Percentiles rank a stretch among this genome's conserved stretches.
Conservation (phyloP, 2,329 filamentous ascomycete species). For the Thelonectria discophora region DNA sequence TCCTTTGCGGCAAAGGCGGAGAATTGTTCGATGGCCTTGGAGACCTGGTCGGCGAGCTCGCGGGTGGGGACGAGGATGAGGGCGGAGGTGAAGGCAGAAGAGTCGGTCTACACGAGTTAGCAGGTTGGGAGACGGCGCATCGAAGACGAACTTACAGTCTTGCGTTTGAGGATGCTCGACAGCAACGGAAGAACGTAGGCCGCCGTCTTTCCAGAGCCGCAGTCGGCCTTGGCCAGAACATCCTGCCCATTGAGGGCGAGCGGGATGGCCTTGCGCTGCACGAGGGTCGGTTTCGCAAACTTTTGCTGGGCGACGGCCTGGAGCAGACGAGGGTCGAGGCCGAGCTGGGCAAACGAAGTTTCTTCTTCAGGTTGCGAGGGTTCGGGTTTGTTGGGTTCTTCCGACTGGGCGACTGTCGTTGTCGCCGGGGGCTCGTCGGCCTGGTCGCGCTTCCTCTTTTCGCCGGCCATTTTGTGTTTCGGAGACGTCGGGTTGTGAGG, state of each 20-base stretch:
- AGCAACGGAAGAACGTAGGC: conserved; percentile 93
- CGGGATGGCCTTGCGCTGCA: conserved; percentile 89
- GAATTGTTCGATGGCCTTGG: conserved; percentile 79
- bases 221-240: conserved; percentile 91
- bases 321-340: conserved; percentile 84
- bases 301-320: conserved; percentile 86
- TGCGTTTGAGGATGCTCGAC: conserved; percentile 82
- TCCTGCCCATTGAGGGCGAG: conserved; percentile 87
- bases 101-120: conserved; percentile 53
- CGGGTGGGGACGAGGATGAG: conserved; percentile 93
- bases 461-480: conserved; percentile 30
- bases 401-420: conserved; percentile 39
- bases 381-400: conserved; percentile 37
- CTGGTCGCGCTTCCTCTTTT: conserved; percentile 68
- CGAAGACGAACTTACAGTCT: conserved; percentile 61
- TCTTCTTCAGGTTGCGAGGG: conserved; percentile 43
- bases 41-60: conserved; percentile 92
- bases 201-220: conserved; percentile 96
- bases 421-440: conserved; percentile 58
- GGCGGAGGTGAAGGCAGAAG: conserved; percentile 69
- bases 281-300: conserved; percentile 86
- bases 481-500: conserved; percentile 26
- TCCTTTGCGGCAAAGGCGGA: conserved; percentile 86
- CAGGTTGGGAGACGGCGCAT: background rate
- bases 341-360: conserved; percentile 76